Percentiles rank a stretch among this genome's conserved stretches.
Conservation (phyloP, 768 basidiomycete genomes). For the Lentinula sp. region DNA sequence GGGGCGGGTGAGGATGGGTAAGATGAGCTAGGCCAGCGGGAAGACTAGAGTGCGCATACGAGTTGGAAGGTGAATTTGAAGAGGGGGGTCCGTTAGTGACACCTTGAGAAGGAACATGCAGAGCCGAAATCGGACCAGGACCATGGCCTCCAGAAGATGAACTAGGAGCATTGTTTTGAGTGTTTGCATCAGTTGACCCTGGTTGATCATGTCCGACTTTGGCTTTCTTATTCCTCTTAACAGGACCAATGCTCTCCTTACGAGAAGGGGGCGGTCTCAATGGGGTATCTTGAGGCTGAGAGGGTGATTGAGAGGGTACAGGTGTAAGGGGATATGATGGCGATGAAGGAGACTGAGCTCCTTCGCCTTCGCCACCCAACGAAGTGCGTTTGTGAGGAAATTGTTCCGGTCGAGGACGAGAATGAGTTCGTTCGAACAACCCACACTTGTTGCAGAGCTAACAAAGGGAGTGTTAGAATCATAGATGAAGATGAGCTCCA, state of each 20-base stretch:
- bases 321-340: background rate
- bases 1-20: background rate
- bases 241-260: background rate
- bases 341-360: background rate
- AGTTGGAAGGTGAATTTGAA: background rate
- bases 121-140: background rate
- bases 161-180: too few species aligned
- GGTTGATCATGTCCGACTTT: background rate
- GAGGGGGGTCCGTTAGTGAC: background rate
- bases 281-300: background rate
- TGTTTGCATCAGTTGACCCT: background rate
- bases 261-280: background rate
- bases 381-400: conserved; percentile 78
- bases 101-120: background rate
- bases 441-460: conserved; percentile 70
- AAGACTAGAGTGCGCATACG: background rate
- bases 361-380: conserved; percentile 17
- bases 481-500: background rate
- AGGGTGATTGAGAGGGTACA: background rate
- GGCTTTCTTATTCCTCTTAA: background rate
- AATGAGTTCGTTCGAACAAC: conserved; percentile 78
- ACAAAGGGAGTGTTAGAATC: background rate
- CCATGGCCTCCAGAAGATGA: background rate
- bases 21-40: background rate
- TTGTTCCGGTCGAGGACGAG: conserved; percentile 73